Evolutionary conservation across 2,329 filamentous ascomycete species (phyloP), one percentile per base, ranked within the genome.

Genomic region (Aureobasidium mangrovei): DNA sequence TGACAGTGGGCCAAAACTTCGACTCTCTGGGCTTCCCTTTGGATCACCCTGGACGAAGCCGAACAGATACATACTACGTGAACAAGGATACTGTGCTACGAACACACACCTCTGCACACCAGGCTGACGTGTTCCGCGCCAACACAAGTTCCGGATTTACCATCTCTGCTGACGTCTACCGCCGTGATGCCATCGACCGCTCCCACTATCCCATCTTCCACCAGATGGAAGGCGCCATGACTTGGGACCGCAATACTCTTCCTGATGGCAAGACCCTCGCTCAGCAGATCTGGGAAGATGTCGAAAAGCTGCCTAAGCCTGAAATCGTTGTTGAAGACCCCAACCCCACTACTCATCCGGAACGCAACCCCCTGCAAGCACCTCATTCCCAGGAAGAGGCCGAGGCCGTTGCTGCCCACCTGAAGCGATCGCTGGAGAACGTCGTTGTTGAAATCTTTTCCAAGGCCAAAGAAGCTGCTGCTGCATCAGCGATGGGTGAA

Each of bases 191-290:
- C 55, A 86, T 98, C 64, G 93, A 98, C 71, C 82, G 88, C 55
- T 93, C 85, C 62, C 93, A 98, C 72, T 97, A 97, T 71, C 93
- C 93, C 0, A 83, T 95, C 56, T 98, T 98, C 70, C 93, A 98
- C 72, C 93, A 98, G 73, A 97, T 97, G 91, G 93, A 98, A 69
- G 91, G 90, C 9, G 91, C 91, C 7, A 79, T 86, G 62, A 85
- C 90, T 53, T 98, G 93, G 91, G 86, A 93, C 65, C 81, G 88
- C 7, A 75, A 67, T 29, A 78, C 74, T 67, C 80, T 79, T 42
- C 76, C 74, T 53, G 74, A 63, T 10, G 59, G 63, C 38, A 64
- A 67, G 24, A 78, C 85, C 59, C 67, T 90, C 18, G 80, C 80
- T 1, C 74, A 80, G 12, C 79, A 81, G 9, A 83, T 97, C 6